Conservation (phyloP, 1,284 basidiomycete species). For the Tylopilus sp. region DNA sequence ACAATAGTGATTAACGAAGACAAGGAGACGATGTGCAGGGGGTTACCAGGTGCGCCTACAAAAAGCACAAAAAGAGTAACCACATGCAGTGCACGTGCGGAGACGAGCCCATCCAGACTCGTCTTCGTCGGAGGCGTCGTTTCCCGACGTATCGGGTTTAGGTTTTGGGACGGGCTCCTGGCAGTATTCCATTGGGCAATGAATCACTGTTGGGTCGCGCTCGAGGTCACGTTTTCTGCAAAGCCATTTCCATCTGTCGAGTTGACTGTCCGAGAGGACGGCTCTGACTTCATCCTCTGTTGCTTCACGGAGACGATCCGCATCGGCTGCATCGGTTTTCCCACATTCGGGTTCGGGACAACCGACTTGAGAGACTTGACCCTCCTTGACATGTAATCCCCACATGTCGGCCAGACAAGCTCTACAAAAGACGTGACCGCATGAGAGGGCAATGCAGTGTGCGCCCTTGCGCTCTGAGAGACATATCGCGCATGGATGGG, state of each 20-base stretch:
- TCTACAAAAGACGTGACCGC: constrained; percentile 71
- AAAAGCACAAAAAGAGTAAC: constrained; percentile 69
- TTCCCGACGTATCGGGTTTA: constrained; percentile 34
- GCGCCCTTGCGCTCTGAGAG: constrained; percentile 65
- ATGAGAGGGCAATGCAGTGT: constrained; percentile 60
- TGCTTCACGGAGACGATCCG: constrained; percentile 43
- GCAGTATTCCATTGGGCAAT: constrained; percentile 72
- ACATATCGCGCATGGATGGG: constrained; percentile 69
- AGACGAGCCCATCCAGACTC: constrained; percentile 64
- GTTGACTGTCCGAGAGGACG: constrained; percentile 58
- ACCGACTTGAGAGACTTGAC: constrained; percentile 62
- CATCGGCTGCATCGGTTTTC: constrained; percentile 42
- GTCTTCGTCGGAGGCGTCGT: constrained; percentile 37
- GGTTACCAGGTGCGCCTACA: constrained; percentile 69
- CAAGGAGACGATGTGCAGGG: not conserved
- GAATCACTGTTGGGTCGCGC: constrained; percentile 69
- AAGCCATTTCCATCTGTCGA: constrained; percentile 71
- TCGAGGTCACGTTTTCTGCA: constrained; percentile 65
- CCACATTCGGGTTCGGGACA: constrained; percentile 76
- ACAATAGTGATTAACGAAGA: constrained; percentile 1
- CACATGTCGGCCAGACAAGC: constrained; percentile 71
- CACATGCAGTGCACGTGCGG: constrained; percentile 62
- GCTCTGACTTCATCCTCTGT: constrained; percentile 67
- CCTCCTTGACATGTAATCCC: constrained; percentile 70
- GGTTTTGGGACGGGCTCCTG: constrained; percentile 64